Conservation (phyloP, 2,329 filamentous ascomycete genomes). For the Colletotrichum sp. region DNA sequence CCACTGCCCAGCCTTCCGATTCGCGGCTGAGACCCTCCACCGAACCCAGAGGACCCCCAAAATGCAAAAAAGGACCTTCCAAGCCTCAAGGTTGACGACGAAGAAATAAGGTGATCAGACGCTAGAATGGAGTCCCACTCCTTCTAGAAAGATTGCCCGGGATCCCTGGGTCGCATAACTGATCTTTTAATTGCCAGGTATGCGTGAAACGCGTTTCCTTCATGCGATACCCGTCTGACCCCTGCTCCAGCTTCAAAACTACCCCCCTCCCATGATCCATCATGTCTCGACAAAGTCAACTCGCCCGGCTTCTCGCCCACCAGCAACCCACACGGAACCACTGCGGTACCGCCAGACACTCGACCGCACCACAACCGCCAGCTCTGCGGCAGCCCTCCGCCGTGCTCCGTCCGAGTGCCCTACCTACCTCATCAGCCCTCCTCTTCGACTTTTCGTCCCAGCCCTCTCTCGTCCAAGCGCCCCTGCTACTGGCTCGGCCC, state of each 20-base stretch:
- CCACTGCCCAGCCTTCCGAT: neutral
- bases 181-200: conserved; percentile 53
- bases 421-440: neutral
- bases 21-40: neutral
- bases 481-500: conserved; percentile 14
- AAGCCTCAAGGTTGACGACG: neutral
- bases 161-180: conserved; percentile 45
- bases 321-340: neutral
- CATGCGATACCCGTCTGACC: conserved; percentile 41
- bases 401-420: conserved; percentile 1
- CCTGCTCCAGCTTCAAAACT: conserved; percentile 20
- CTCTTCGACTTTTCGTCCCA: conserved; percentile 3
- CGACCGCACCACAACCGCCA: neutral
- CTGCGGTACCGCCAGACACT: neutral
- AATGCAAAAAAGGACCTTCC: neutral
- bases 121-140: conserved; percentile 38
- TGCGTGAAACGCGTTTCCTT: conserved; percentile 49
- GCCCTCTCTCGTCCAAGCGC: neutral
- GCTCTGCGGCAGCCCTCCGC: neutral
- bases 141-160: conserved; percentile 41
- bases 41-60: neutral
- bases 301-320: neutral
- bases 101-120: conserved; percentile 19
- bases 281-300: conserved; percentile 17
- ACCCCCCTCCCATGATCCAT: conserved; percentile 3